Percentiles rank a stretch among this genome's conserved stretches.
Conservation (phyloP, 2,329 filamentous ascomycete genomes). For the Botryotinia globosa region DNA sequence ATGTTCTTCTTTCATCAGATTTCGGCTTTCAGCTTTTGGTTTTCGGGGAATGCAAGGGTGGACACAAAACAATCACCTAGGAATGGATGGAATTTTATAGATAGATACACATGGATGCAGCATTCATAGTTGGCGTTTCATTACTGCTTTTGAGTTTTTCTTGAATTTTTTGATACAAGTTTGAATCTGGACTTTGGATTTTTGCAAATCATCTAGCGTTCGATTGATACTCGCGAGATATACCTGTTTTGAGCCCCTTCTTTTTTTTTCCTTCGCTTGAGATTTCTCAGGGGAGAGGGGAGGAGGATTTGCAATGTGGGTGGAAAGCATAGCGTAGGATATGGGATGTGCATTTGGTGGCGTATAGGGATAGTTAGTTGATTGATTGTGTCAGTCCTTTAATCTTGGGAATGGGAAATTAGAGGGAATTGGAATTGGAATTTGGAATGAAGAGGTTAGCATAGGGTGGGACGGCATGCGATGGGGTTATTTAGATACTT, state of each 20-base stretch:
- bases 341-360: neutral
- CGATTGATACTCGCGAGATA: neutral
- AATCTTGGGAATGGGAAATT: neutral
- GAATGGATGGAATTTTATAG: slow-evolving; percentile 16
- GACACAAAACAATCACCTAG: neutral
- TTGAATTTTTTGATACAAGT: neutral
- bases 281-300: neutral
- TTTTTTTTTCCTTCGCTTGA: neutral
- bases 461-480: neutral
- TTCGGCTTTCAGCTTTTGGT: neutral
- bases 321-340: slow-evolving; percentile 8
- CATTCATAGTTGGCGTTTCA: slow-evolving; percentile 10
- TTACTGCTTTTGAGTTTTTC: neutral
- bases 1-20: neutral
- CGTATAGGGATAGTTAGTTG: neutral
- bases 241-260: neutral
- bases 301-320: neutral
- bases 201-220: neutral
- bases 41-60: neutral
- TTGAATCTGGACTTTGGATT: neutral
- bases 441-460: neutral
- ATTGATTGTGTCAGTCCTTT: neutral
- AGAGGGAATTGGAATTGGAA: neutral
- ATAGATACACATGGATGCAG: slow-evolving; percentile 15
- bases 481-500: neutral